Evolutionary conservation across 2,329 filamentous ascomycete species (phyloP), one percentile per base, ranked within the genome.

Genomic region (Fusarium metavorans): DNA sequence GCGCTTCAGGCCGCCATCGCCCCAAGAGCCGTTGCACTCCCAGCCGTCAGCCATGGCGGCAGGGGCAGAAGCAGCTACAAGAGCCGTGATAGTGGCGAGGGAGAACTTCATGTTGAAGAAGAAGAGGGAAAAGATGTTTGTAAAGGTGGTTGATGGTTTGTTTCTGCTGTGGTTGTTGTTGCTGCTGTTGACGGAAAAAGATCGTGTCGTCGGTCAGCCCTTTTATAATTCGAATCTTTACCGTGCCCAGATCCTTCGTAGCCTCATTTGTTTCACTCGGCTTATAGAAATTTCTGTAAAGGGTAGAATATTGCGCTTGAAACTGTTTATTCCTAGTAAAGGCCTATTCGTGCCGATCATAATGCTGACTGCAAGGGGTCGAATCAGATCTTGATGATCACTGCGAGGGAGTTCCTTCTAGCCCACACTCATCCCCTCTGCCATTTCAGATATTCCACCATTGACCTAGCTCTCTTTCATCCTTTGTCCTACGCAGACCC

Each of bases 101-200:
- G 52, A 57, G 52, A 57, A 35, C 52, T 57, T 57, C 52, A 57
- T 57, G 52, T 34, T 57, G 32, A 35, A 35, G 14, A 6, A 35
- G 1, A 6, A 4, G 3, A 16, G 11, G 13, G 23, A 14, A 18
- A 37, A n/a, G 14, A 57, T 37, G 5, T 56, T 10, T 34, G 11
- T 56, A 34, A 34, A 56, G 50, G 7, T 56, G 11, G 13, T 16
- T 23, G 2, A 23, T 20, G 13, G 6, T 18, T 48, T 48, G 9
- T 13, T 30, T 6, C n/a, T 52, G 16, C n/a, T 56, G 20, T 13
- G 3, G 10, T 27, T 57, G 14, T 25, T 56, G 13, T 18, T 37
- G 32, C 18, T 57, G 20, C 5, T 23, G 32, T 57, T 57, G 32
- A 25, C 18, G 14, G 23, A 7, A 18, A 18, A 23, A 35, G 8